These are phyloP conservation scores for Thymus quinquecostatus DNA, from an alignment of 257 asterid genomes.

Conservation along the genomic window DNA sequence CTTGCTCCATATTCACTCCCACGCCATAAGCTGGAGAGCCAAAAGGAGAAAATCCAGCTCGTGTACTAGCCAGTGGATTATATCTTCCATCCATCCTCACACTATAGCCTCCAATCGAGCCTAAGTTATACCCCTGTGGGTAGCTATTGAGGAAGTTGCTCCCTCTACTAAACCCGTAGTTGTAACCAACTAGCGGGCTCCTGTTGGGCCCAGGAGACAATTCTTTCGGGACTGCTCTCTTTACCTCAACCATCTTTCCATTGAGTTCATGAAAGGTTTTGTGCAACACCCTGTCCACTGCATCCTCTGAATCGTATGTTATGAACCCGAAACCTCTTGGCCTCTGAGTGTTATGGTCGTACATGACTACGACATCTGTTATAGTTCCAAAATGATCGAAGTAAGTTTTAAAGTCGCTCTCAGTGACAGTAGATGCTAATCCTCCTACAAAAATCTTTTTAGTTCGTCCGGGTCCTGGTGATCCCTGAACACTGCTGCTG, in stretches of 20 bases:
- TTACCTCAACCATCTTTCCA: conserved; percentile 74
- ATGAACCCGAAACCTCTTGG: conserved; percentile 65
- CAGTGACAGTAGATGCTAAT: conserved; percentile 84
- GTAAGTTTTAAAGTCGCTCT: conserved; percentile 77
- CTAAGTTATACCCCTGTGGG: conserved; percentile 45
- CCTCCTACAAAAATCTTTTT: conserved; percentile 97
- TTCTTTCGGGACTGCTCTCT: conserved; percentile 88
- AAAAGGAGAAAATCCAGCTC: conserved; percentile 54
- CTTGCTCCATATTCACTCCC: conserved; percentile 67
- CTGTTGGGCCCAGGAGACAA: conserved; percentile 70
- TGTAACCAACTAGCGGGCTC: conserved; percentile 71
- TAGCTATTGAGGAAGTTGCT: conserved; percentile 53
- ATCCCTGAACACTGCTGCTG: conserved; percentile 71
- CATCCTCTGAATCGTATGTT: conserved; percentile 56
- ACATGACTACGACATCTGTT: conserved; percentile 91
- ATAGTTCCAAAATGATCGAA: conserved; percentile 86
- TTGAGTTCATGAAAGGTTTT: conserved; percentile 60
- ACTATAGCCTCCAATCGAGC: conserved; percentile 61
- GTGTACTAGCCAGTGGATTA: conserved; percentile 50
- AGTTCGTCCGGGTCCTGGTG: conserved; percentile 80
- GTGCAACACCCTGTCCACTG: conserved; percentile 55
- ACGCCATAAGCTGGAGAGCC: conserved; percentile 59
- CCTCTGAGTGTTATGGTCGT: conserved; percentile 89
- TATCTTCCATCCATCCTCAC: conserved; percentile 76
- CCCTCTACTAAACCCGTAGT: conserved; percentile 65